These are phyloP conservation scores for Candida montana DNA, from an alignment of 805 yeast species.

Conservation along the genomic window DNA sequence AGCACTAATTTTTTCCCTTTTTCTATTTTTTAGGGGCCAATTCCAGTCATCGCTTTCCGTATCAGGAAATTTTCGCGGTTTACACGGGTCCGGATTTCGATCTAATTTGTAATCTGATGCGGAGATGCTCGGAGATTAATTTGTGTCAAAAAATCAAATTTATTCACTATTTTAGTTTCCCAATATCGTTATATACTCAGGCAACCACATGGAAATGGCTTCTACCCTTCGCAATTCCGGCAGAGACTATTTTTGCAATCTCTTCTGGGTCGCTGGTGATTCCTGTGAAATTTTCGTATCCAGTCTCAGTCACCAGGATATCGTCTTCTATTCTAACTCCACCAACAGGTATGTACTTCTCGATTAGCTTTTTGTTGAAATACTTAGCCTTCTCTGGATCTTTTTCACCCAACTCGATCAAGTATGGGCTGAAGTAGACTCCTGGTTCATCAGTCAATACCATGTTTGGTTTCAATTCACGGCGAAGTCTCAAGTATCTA, in stretches of 20 bases:
- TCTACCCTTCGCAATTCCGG: conserved; percentile 59
- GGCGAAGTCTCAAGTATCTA: conserved; percentile 73
- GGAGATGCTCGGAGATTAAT: too few relatives aligned
- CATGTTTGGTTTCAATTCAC: conserved; percentile 69
- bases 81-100: conserved; percentile 3
- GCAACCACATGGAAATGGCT: conserved; percentile 50
- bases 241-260: conserved; percentile 67
- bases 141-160: too few relatives aligned
- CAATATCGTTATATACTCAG: conserved; percentile 4
- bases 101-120: background rate
- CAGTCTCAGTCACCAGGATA: conserved; percentile 67
- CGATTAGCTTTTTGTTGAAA: conserved; percentile 59
- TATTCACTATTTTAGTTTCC: too few relatives aligned
- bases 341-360: conserved; percentile 84
- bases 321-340: conserved; percentile 98
- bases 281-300: conserved; percentile 75
- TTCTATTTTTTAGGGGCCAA: too few relatives aligned
- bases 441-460: conserved; percentile 96
- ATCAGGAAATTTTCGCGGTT: conserved; percentile 2
- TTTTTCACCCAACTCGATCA: conserved; percentile 59
- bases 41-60: background rate
- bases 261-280: conserved; percentile 85
- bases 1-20: background rate
- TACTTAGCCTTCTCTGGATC: conserved; percentile 30
- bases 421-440: conserved; percentile 78